A percentile compares a stretch with the other conserved stretches of the same genome.
Evolutionary conservation across 2,329 filamentous ascomycete species (phyloP).

Genomic region (Aspergillus texensis): DNA sequence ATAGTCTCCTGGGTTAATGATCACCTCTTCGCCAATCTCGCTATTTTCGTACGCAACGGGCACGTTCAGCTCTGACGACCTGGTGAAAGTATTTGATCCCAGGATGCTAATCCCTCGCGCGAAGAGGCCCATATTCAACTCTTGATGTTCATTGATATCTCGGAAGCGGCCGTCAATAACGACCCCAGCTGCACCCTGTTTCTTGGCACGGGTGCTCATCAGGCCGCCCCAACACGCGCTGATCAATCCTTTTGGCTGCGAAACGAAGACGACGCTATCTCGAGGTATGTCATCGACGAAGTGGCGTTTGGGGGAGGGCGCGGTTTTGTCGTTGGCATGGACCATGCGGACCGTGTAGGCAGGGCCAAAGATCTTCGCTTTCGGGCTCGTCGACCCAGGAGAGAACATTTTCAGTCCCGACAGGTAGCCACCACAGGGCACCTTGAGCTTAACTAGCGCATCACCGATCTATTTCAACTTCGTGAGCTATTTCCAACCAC

Average conservation of each 20-base stretch:
- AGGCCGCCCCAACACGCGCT: conserved; percentile 44
- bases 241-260: conserved; percentile 36
- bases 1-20: too few species aligned
- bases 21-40: conserved; percentile 7
- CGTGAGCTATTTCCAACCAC: too few species aligned
- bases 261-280: conserved; percentile 41
- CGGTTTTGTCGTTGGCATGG: conserved; percentile 31
- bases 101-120: conserved; percentile 29
- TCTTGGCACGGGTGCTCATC: conserved; percentile 41
- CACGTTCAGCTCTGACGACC: conserved; percentile 37
- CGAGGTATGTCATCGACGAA: conserved; percentile 40
- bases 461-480: too few species aligned
- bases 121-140: conserved; percentile 18
- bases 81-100: conserved; percentile 39
- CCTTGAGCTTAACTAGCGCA: too few species aligned
- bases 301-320: conserved; percentile 35
- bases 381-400: conserved; percentile 21
- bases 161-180: conserved; percentile 44
- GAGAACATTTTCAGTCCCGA: conserved; percentile 37
- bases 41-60: conserved; percentile 33
- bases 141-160: conserved; percentile 38
- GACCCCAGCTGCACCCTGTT: conserved; percentile 39
- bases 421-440: too few species aligned
- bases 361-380: conserved; percentile 32
- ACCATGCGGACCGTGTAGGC: conserved; percentile 39